Conservation (phyloP, 306 rosid genomes). For the Lathyrus tuberosus region DNA sequence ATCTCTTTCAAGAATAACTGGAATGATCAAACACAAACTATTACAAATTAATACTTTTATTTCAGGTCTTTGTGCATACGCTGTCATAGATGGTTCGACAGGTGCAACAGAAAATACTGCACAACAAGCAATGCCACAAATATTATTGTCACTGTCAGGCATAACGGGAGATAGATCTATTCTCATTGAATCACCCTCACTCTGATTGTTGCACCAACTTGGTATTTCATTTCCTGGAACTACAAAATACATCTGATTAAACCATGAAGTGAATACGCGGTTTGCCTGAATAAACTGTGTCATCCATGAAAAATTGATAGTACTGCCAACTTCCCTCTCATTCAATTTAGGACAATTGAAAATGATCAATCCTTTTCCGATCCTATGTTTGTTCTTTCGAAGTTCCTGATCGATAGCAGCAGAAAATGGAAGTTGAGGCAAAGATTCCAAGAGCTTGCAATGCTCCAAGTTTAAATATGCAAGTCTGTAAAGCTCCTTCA, state of each 20-base stretch:
- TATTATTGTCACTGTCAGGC: background rate
- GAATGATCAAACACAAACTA: rapidly evolving
- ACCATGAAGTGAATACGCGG: background rate
- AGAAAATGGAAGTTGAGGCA: conserved; percentile 3
- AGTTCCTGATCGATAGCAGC: background rate
- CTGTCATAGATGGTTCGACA: background rate
- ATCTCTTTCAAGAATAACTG: background rate
- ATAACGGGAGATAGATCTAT: background rate
- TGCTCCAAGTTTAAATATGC: background rate
- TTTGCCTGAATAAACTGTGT: background rate
- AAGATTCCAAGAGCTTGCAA: background rate
- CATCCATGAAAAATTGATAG: background rate
- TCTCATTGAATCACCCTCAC: background rate
- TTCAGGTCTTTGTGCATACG: background rate
- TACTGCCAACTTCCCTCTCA: background rate
- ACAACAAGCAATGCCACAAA: conserved; percentile 11
- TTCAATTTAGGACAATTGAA: conserved; percentile 8
- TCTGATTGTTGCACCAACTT: conserved; percentile 17
- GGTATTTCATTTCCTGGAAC: conserved; percentile 29
- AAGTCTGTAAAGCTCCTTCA: background rate
- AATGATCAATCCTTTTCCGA: background rate
- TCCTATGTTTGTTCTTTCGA: too few relatives aligned
- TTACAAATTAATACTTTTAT: background rate
- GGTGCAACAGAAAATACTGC: background rate
- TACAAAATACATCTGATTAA: background rate